Conservation (phyloP, 1,284 basidiomycete species). For the Tetrapyrgos nigripes region DNA sequence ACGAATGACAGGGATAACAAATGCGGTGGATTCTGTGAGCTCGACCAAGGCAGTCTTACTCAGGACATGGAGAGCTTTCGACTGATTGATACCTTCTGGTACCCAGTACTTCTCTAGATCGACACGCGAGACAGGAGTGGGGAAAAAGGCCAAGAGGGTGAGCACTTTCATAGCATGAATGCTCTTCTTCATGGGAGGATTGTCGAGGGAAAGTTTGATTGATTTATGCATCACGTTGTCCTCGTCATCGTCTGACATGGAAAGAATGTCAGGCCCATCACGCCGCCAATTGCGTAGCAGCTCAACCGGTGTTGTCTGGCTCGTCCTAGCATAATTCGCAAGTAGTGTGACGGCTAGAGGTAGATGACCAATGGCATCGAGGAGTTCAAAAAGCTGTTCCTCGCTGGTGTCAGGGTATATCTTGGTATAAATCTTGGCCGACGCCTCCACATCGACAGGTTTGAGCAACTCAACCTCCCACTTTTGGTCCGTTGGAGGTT, state of each 20-base stretch:
- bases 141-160: constrained; percentile 26
- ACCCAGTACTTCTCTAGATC: constrained; percentile 26
- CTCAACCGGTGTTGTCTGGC: not conserved
- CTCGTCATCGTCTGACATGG: not conserved
- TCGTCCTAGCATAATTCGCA: constrained; percentile 11
- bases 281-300: not conserved
- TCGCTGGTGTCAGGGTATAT: not conserved
- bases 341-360: constrained; percentile 19
- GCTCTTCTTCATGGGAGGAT: constrained; percentile 11
- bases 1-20: constrained; percentile 28
- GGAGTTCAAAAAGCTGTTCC: constrained; percentile 8
- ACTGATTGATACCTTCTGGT: not conserved
- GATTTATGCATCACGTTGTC: not conserved
- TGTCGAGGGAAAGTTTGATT: constrained; percentile 23
- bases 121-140: constrained; percentile 21
- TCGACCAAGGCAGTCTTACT: constrained; percentile 21
- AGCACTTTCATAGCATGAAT: constrained; percentile 19
- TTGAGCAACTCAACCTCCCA: constrained; percentile 11
- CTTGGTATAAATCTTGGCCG: constrained; percentile 5
- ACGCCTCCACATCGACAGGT: not conserved
- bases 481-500: not conserved
- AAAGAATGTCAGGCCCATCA: not conserved
- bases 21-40: constrained; percentile 17
- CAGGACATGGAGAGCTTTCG: constrained; percentile 17
- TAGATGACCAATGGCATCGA: constrained; percentile 11